Evolutionary conservation across 2,329 filamentous ascomycete genomes (phyloP), one percentile per base, ranked within the genome.

Genomic region (Aureobasidium zeae): DNA sequence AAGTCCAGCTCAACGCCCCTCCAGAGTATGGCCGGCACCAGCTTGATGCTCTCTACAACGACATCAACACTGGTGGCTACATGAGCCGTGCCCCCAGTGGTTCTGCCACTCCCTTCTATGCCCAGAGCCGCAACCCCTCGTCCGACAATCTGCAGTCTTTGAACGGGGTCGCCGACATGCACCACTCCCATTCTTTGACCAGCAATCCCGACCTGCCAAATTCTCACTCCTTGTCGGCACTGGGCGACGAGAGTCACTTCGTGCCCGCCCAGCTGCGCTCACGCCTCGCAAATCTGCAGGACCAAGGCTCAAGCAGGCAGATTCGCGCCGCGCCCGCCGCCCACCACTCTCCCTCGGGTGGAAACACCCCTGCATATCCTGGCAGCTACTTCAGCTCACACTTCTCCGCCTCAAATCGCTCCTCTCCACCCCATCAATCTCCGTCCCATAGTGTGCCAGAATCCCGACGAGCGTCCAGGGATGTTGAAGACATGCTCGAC

Each of bases 1-100:
- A 76, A 45, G 71, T 76, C 15, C 73, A 76, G 19, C 61, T 75
- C 20, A 76, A 83, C 47, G 88, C 89, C 9, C 91, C 91, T n/a
- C 91, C 91, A 0, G 78, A 87, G 28, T 98, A 98, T 55, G 87
- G 86, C 48, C 78, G 89, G 55, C 91, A 96, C 61, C 74, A 84
- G 32, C 76, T 96, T 19, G 91, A 98, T 60, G 81, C 86, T 59
- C 71, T 96, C 1, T 98, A 94, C 64, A 86, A 86, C 52, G 86
- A 89, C 49, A 74, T 95, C 46, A 86, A 94, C 54, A 73, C 77
- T 7, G 78, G 73, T 42, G 86, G 85, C n/a, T 83, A 88, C 59
- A 81, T 87, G 63, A 62, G 56, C 42, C 51, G 56, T 41, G 56
- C 57, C 0, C 54, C 53, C 22, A 73, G 66, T 49, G 68, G 64